Conservation (phyloP, 441 rosid species). For the Adansonia gregorii region DNA sequence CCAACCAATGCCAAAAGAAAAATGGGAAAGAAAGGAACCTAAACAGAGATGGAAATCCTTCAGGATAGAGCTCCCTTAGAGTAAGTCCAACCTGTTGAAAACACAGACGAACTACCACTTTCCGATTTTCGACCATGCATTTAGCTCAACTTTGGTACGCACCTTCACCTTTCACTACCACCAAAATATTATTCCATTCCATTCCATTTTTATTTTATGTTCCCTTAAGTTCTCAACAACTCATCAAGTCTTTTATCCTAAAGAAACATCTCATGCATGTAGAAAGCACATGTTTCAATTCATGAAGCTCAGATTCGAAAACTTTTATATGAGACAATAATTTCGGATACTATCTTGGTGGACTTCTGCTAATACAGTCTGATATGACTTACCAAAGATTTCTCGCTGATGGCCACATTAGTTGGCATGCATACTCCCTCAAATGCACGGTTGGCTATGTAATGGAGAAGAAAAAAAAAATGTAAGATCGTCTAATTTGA, state of each 20-base stretch:
- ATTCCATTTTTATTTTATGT: background rate
- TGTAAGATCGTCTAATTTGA: constrained; percentile 24
- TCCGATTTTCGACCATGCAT: background rate
- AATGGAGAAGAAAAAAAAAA: constrained; percentile 24
- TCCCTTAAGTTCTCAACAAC: background rate
- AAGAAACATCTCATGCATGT: background rate
- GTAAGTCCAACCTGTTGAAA: background rate
- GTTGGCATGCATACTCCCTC: constrained; percentile 50
- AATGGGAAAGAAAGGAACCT: background rate
- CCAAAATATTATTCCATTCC: background rate
- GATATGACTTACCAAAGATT: constrained; percentile 63
- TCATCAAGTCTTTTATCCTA: background rate
- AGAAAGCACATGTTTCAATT: background rate
- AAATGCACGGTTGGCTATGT: constrained; percentile 48
- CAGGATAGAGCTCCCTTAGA: background rate
- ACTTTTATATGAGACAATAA: background rate
- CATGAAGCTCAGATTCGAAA: background rate
- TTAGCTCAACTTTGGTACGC: background rate
- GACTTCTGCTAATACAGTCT: constrained; percentile 7
- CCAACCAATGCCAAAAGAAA: background rate
- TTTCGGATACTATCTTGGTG: background rate
- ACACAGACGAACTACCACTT: background rate
- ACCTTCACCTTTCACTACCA: background rate
- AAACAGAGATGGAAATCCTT: background rate
- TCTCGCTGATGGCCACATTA: constrained; percentile 46